Conservation (phyloP, 2,329 filamentous ascomycete genomes). For the Claviceps monticola region DNA sequence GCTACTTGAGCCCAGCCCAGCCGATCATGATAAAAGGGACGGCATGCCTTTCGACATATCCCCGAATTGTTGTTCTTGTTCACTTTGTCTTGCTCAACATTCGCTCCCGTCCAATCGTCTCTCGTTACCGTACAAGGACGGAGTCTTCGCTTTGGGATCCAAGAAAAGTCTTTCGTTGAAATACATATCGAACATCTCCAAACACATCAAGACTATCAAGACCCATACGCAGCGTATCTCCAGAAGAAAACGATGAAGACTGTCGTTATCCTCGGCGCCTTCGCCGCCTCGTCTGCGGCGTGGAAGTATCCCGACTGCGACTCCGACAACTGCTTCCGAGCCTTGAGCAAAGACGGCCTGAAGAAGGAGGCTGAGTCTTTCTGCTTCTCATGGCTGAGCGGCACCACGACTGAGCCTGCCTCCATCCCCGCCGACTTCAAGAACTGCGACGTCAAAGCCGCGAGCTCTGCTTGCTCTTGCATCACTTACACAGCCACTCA, state of each 20-base stretch:
- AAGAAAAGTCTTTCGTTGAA: neutral
- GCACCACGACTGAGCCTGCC: conserved; percentile 13
- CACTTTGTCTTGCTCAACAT: neutral
- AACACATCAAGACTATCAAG: conserved; percentile 8
- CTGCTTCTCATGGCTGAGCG: conserved; percentile 20
- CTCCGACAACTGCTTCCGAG: conserved; percentile 22
- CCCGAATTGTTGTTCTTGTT: neutral
- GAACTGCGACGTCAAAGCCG: conserved; percentile 15
- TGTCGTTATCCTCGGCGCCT: conserved; percentile 16
- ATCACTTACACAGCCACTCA: conserved; percentile 22
- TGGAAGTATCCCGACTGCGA: conserved; percentile 17
- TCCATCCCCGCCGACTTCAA: conserved; percentile 18
- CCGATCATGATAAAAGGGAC: conserved; percentile 1
- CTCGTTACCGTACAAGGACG: conserved; percentile 3
- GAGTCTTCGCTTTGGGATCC: neutral
- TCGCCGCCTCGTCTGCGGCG: conserved; percentile 18
- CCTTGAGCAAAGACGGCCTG: conserved; percentile 20
- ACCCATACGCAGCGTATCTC: neutral
- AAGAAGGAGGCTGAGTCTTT: conserved; percentile 15
- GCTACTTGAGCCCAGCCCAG: neutral
- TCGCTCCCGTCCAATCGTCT: neutral
- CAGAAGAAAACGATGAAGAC: conserved; percentile 22
- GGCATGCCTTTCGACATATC: neutral
- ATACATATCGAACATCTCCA: neutral
- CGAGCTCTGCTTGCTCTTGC: conserved; percentile 24